These are phyloP conservation scores for Diaporthe eres DNA, from an alignment of 2,329 filamentous ascomycete species.

Conservation along the genomic window DNA sequence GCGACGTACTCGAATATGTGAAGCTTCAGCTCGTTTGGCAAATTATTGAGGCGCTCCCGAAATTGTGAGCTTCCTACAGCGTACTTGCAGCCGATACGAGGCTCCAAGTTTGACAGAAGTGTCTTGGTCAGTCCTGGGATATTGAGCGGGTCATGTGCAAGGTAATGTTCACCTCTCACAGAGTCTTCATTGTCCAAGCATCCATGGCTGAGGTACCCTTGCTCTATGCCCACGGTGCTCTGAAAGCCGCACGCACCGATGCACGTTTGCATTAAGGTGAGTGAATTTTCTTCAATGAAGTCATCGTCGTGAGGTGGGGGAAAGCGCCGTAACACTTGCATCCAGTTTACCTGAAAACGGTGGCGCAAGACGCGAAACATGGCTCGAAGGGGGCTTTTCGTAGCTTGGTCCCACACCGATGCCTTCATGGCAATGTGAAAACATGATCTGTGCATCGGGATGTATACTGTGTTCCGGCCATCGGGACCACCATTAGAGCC, in stretches of 20 bases:
- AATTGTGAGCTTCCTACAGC: background rate
- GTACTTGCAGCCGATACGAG: background rate
- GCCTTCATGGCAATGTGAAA: background rate
- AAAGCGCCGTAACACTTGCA: background rate
- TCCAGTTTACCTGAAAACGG: background rate
- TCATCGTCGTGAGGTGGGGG: background rate
- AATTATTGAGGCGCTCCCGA: background rate
- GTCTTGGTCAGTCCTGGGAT: background rate
- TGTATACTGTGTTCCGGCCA: background rate
- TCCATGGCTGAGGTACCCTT: background rate
- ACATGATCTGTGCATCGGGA: background rate
- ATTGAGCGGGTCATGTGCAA: background rate
- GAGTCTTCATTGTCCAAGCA: background rate
- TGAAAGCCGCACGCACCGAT: background rate
- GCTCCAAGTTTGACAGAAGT: background rate
- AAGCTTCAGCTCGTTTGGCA: background rate
- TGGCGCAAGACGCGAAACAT: background rate
- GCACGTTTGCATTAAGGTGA: background rate
- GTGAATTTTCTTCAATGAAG: background rate
- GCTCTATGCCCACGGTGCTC: background rate
- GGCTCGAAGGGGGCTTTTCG: background rate
- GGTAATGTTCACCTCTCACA: background rate
- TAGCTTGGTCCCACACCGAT: background rate
- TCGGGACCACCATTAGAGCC: background rate
- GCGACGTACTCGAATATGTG: background rate